These are phyloP conservation scores for Elaeis guineensis DNA, from an alignment of 176 grass and related monocot genomes.

Conservation along the genomic window DNA sequence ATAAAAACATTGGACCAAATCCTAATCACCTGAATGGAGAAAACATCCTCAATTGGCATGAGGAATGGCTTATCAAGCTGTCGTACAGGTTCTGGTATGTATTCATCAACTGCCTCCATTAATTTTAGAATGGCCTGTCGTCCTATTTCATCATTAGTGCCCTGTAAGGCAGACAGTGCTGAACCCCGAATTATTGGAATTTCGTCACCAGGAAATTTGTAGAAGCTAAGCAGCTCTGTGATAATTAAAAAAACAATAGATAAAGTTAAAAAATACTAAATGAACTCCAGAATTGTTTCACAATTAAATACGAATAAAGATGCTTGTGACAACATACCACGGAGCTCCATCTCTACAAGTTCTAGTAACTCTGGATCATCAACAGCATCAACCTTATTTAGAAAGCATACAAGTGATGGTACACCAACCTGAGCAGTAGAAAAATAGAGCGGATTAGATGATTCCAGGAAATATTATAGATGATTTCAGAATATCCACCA, in stretches of 20 bases:
- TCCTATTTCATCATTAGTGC: constrained; percentile 84
- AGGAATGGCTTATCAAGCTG: constrained; percentile 93
- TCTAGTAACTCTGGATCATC: constrained; percentile 88
- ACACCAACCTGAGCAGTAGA: constrained; percentile 64
- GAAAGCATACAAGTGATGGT: constrained; percentile 92
- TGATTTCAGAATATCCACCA: too few relatives aligned
- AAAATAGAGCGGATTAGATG: neutral
- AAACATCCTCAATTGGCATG: constrained; percentile 99
- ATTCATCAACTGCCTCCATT: constrained; percentile 94
- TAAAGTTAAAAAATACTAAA: constrained; percentile 12
- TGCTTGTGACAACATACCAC: constrained; percentile 34
- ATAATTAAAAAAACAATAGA: neutral
- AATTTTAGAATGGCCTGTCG: constrained; percentile 84
- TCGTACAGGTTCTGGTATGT: constrained; percentile 91
- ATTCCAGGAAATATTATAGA: too few relatives aligned
- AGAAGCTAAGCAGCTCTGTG: constrained; percentile 87
- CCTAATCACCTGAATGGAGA: constrained; percentile 83
- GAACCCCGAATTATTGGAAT: constrained; percentile 96
- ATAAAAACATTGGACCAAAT: neutral
- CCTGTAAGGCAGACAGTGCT: constrained; percentile 73
- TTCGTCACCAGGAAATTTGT: constrained; percentile 97
- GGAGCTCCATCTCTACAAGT: constrained; percentile 97
- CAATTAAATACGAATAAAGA: constrained; percentile 5
- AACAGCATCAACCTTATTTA: constrained; percentile 97
- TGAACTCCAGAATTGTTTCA: neutral